Evolutionary conservation across 177 flowering plant genomes (phyloP).

Genomic region (Tripterygium wilfordii): DNA sequence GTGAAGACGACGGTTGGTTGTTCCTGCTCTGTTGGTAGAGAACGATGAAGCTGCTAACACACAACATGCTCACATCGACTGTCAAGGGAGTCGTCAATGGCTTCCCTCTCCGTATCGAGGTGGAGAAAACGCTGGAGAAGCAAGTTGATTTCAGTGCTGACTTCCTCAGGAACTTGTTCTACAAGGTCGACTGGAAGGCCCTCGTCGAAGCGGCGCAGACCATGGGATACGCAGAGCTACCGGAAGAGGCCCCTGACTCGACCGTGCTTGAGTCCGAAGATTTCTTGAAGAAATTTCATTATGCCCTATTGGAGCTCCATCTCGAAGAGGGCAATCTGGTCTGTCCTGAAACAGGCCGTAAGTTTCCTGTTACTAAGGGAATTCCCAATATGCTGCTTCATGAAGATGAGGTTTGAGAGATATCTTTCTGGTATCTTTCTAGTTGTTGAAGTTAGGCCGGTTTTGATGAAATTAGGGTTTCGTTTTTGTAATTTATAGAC

Average conservation of each 20-base stretch:
- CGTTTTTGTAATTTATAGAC: no score
- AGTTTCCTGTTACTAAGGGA: slow-evolving; percentile 70
- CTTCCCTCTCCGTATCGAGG: slow-evolving; percentile 65
- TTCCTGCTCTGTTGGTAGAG: no score
- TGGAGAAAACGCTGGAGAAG: slow-evolving; percentile 41
- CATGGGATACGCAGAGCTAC: slow-evolving; percentile 63
- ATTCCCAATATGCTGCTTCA: slow-evolving; percentile 90
- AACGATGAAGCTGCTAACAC: slow-evolving; percentile 86
- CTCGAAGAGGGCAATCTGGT: slow-evolving; percentile 85
- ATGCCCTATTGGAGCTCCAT: slow-evolving; percentile 73
- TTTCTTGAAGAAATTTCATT: slow-evolving; percentile 61
- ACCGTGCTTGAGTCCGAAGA: slow-evolving; percentile 59
- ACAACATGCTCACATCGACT: slow-evolving; percentile 83
- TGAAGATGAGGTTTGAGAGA: slow-evolving; percentile 72
- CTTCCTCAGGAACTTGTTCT: slow-evolving; percentile 62
- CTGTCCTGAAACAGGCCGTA: slow-evolving; percentile 75
- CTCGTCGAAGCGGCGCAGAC: slow-evolving; percentile 48
- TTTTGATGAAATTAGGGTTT: no score
- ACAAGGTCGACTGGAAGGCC: slow-evolving; percentile 71
- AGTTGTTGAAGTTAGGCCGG: no score
- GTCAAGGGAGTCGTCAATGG: slow-evolving; percentile 78
- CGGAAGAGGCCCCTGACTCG: slow-evolving; percentile 46
- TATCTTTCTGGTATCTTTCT: no score
- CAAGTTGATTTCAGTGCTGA: slow-evolving; percentile 62
- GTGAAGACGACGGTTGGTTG: no score